A percentile compares a stretch with the other conserved stretches of the same genome.
These are phyloP conservation scores for Oryza longistaminata DNA, from an alignment of 176 grass and related monocot species.

Conservation along the genomic window DNA sequence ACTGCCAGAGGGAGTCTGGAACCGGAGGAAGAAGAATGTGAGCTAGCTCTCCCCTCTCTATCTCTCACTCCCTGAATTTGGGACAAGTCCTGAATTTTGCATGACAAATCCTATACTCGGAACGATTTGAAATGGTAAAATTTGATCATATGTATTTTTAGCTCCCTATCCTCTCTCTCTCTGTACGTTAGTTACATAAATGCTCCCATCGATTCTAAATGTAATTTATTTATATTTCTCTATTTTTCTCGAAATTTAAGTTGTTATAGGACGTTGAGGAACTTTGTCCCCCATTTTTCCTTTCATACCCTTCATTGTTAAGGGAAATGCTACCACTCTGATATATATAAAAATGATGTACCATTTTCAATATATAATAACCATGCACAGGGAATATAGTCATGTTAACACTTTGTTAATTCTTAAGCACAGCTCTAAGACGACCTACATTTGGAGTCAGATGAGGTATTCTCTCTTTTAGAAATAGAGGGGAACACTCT, in stretches of 20 bases:
- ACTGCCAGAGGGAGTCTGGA: constrained; percentile 79
- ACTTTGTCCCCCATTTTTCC: not conserved
- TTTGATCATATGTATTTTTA: too few relatives aligned
- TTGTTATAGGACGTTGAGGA: not conserved
- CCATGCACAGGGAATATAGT: not conserved
- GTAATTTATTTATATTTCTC: not conserved
- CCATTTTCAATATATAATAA: not conserved
- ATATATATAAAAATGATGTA: not conserved
- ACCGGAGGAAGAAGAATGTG: constrained; percentile 80
- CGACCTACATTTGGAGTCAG: not conserved
- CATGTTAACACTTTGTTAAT: not conserved
- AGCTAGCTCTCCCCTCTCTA: not conserved
- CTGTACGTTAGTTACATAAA: not conserved
- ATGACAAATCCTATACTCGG: too few relatives aligned
- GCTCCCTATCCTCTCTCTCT: too few relatives aligned
- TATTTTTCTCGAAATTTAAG: too few relatives aligned
- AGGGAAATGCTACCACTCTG: not conserved
- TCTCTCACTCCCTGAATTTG: too few relatives aligned
- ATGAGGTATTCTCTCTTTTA: not conserved
- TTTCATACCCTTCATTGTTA: not conserved
- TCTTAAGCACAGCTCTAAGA: not conserved
- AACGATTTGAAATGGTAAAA: too few relatives aligned
- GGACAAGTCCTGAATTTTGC: too few relatives aligned
- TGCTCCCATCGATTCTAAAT: not conserved
- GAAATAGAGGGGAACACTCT: not conserved